Conservation (phyloP, 192 early-diverging fungal species). For the Podila minutissima region DNA sequence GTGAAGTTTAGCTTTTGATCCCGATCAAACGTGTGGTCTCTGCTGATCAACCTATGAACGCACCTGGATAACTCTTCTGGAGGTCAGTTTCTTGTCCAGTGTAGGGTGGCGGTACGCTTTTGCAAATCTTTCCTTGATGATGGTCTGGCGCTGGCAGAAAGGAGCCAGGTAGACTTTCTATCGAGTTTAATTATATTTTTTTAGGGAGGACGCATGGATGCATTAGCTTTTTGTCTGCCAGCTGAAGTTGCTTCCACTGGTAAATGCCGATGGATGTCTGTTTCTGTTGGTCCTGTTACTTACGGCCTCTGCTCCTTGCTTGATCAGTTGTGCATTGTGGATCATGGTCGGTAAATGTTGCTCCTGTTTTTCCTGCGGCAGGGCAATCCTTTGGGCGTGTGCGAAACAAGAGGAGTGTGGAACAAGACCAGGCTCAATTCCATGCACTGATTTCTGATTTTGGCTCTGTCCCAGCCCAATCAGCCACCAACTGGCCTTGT, state of each 20-base stretch:
- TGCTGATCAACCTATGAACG: too few relatives aligned
- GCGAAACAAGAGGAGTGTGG: too few relatives aligned
- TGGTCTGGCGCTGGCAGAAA: conserved; percentile 65
- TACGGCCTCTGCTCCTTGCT: conserved; percentile 93
- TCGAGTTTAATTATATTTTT: conserved; percentile 1
- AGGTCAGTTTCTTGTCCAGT: conserved; percentile 87
- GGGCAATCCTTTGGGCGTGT: too few relatives aligned
- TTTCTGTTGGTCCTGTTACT: conserved; percentile 10
- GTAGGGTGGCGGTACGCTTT: conserved; percentile 93
- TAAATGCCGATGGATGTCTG: background rate
- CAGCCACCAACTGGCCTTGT: too few relatives aligned
- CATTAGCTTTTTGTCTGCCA: background rate
- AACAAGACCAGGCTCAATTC: too few relatives aligned
- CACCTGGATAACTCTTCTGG: conserved; percentile 75
- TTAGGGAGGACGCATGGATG: background rate
- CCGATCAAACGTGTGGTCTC: too few relatives aligned
- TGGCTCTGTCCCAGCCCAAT: too few relatives aligned
- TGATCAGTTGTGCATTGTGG: conserved; percentile 65
- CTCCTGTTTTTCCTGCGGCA: background rate
- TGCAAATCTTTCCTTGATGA: conserved; percentile 94
- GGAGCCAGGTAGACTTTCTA: conserved; percentile 82
- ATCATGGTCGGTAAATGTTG: conserved; percentile 46
- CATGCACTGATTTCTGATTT: too few relatives aligned
- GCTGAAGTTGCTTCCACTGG: too few relatives aligned
- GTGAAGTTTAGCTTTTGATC: background rate